Percentiles rank a stretch among this genome's conserved stretches.
Evolutionary conservation across 106 monocot species (phyloP).

Genomic region (Narthecium ossifragum): DNA sequence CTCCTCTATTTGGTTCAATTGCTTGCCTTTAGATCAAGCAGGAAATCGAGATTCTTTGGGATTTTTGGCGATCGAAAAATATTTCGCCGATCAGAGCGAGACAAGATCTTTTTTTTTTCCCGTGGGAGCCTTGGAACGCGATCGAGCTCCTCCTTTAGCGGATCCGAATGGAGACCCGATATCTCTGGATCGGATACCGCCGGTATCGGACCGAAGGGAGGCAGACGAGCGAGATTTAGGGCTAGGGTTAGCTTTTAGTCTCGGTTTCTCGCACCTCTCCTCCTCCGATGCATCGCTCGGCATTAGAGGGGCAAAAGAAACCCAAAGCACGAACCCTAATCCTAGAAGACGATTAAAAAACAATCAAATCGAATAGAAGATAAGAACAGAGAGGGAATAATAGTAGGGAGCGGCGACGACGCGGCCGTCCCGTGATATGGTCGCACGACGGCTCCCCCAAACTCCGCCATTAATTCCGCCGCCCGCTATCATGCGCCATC

Average conservation of each 20-base stretch:
- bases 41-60: not conserved
- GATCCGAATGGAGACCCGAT: conserved; percentile 3
- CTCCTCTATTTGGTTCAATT: not conserved
- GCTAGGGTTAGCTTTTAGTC: conserved; percentile 8
- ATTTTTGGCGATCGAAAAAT: too few species aligned
- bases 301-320: too few species aligned
- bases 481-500: too few species aligned
- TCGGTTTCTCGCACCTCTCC: conserved; percentile 6
- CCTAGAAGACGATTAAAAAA: too few species aligned
- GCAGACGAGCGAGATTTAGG: conserved; percentile 4
- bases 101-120: too few species aligned
- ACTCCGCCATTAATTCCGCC: not conserved
- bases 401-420: too few species aligned
- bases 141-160: not conserved
- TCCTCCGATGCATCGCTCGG: conserved; percentile 12
- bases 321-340: not conserved
- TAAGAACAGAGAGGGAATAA: too few species aligned
- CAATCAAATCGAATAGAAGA: not conserved
- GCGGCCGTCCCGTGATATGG: not conserved
- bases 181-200: not conserved
- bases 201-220: too few species aligned
- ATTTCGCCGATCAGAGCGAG: too few species aligned
- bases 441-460: not conserved
- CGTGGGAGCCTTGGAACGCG: too few species aligned
- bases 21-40: not conserved